phyloP scores from a whole-genome alignment of 805 yeast species.

The Suhomyces sp. region DNA sequence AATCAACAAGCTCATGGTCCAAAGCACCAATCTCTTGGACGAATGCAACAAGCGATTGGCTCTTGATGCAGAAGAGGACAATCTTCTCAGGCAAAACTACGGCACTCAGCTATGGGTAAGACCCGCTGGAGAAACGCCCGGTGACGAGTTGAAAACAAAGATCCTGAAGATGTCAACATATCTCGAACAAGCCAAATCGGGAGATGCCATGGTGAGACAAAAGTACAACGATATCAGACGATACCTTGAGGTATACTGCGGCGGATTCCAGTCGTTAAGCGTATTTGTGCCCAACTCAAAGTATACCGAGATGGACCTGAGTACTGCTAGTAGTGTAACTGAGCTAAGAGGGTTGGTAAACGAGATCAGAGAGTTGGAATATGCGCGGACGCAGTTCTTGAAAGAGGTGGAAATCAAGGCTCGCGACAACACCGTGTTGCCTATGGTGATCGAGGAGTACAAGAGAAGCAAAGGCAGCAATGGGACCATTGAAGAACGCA shows the following conservation, averaged over 20 bases:
- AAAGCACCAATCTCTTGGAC: constrained; percentile 41
- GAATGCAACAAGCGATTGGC: constrained; percentile 45
- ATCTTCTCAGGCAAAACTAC: constrained; percentile 38
- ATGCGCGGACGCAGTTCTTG: constrained; percentile 38
- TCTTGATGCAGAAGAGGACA: constrained; percentile 57
- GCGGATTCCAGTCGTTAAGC: constrained; percentile 33
- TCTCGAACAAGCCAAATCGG: constrained; percentile 53
- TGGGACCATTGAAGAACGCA: constrained; percentile 22
- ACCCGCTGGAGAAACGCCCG: constrained; percentile 43
- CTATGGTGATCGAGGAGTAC: constrained; percentile 50
- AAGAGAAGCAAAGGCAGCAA: constrained; percentile 20
- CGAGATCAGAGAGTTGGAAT: constrained; percentile 28
- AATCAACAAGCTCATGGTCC: constrained; percentile 40
- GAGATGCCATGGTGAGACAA: constrained; percentile 53
- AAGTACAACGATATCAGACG: constrained; percentile 50
- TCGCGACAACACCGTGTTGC: constrained; percentile 47
- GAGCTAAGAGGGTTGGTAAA: constrained; percentile 35
- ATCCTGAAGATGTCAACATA: constrained; percentile 46
- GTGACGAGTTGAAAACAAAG: constrained; percentile 35
- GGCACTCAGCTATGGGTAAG: constrained; percentile 59
- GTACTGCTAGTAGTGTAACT: constrained; percentile 24
- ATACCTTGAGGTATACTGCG: constrained; percentile 41
- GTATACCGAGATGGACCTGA: constrained; percentile 32
- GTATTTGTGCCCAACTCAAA: constrained; percentile 40
- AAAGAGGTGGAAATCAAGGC: constrained; percentile 44